Base-by-base conservation (phyloP, 1,284 basidiomycete genomes). In the Moesziomyces antarcticus region DNA sequence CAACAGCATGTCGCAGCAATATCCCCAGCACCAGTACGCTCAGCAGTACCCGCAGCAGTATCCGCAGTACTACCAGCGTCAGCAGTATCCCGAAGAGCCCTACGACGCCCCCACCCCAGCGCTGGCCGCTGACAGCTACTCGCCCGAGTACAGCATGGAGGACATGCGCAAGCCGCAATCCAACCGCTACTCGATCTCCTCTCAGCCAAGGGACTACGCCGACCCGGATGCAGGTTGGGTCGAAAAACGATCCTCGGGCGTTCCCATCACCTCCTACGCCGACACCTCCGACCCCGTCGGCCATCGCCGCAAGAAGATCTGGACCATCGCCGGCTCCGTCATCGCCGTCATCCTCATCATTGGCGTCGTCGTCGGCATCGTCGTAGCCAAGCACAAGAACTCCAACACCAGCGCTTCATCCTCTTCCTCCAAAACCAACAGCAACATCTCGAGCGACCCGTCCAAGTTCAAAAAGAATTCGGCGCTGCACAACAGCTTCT, bases 181-280 rank as follows among this genome's bases (percentile, higher is more conserved):
- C 16, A 40, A 68, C 9, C 55, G 59, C 25, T 54, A 57, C 44
- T 58, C 66, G 25, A 55, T 44, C 22, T 25, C 59, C 5, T 57
- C 55, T 5, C 44, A 45, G 11, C 59, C 56, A 18, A 56, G 49
- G 20, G 54, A 60, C 44, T 64, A 48, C 41, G 61, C 61, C 41
- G 67, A 70, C 14, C 67, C 67, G 3, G 67, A 70, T 20, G 67
- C 67, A 22, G 67, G 67, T 49, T 70, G 67, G 67, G 37, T 40
- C 42, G 60, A 70, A 24, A 70, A 63, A 50, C 60, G 67, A 44
- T 51, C 50, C 20, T 64, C 60, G 3, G 61, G 67, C 25, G 50
- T 58, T 33, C 53, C 56, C 21, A 22, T 51, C 20, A 44, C 42
- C 40, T 14, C 48, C 16, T 53, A 30, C 24, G 43, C 53, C 18